Evolutionary conservation across 2,329 filamentous ascomycete genomes (phyloP).

Genomic region (Hymenotorrendiella dingleyae): DNA sequence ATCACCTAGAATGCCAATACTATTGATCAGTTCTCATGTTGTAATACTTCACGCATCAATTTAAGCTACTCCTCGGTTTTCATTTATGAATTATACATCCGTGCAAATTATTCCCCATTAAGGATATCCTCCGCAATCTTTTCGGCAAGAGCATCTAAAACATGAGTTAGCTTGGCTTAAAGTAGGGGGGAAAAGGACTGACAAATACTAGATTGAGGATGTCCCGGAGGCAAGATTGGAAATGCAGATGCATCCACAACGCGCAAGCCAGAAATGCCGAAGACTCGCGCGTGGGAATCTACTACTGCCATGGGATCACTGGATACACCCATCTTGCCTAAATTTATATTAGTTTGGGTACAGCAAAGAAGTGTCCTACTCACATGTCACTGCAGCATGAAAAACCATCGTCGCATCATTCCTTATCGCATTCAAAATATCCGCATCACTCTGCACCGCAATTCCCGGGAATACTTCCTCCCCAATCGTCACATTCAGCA

Average conservation of each 20-base stretch:
- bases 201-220: conserved; percentile 6
- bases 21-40: too few relatives aligned
- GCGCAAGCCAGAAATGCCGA: conserved; percentile 47
- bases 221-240: conserved; percentile 28
- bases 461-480: conserved; percentile 12
- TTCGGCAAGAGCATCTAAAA: conserved; percentile 17
- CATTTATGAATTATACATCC: too few relatives aligned
- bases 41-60: too few relatives aligned
- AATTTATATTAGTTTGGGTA: too few relatives aligned
- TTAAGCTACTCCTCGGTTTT: too few relatives aligned
- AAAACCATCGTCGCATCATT: conserved; percentile 31
- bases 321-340: conserved; percentile 49
- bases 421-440: conserved; percentile 16
- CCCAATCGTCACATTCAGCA: conserved; percentile 11
- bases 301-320: conserved; percentile 49
- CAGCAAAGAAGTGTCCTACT: too few relatives aligned
- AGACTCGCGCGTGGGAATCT: conserved; percentile 50
- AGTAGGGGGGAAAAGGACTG: neutral
- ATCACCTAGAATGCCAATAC: too few relatives aligned
- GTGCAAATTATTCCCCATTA: too few relatives aligned
- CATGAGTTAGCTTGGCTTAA: neutral
- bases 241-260: conserved; percentile 59
- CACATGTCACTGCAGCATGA: conserved; percentile 50
- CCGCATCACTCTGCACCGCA: conserved; percentile 14
- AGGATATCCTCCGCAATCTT: conserved; percentile 1